A percentile compares a stretch with the other conserved stretches of the same genome.
phyloP scores from a whole-genome alignment of 2,329 filamentous ascomycete genomes.

The Rutstroemia sp. region DNA sequence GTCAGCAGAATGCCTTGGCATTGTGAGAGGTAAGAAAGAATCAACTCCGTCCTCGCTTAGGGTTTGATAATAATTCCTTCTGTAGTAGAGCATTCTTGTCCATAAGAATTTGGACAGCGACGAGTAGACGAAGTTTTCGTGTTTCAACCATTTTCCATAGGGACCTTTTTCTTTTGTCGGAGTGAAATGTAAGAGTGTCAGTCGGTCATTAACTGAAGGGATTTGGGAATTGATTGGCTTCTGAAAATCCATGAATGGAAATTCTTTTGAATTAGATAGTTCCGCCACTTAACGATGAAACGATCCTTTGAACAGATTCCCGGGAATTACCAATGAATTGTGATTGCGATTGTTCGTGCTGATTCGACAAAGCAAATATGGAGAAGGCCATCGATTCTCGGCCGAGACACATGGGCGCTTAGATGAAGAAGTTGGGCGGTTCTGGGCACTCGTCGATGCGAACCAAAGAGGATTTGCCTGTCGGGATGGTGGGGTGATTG shows the following conservation, averaged over 20 bases:
- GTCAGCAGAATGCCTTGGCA: constrained; percentile 1
- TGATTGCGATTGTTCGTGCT: constrained; percentile 7
- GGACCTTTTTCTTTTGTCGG: constrained; percentile 13
- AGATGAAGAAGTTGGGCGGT: constrained; percentile 9
- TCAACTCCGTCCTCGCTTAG: background rate
- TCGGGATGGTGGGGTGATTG: background rate
- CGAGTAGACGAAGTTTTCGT: constrained; percentile 4
- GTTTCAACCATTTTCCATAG: constrained; percentile 10
- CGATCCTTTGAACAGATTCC: constrained; percentile 11
- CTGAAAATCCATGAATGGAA: constrained; percentile 11
- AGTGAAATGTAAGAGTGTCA: constrained; percentile 1
- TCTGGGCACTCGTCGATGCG: constrained; percentile 1
- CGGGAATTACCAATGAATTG: constrained; percentile 4
- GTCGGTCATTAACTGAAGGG: constrained; percentile 3
- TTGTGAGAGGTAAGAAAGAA: constrained; percentile 9
- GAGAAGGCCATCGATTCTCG: background rate
- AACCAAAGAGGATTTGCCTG: background rate
- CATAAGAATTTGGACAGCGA: background rate
- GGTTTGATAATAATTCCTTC: constrained; percentile 4
- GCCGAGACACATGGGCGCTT: constrained; percentile 17
- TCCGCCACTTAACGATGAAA: constrained; percentile 22
- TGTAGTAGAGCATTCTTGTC: background rate
- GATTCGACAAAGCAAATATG: constrained; percentile 13
- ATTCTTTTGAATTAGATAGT: constrained; percentile 7
- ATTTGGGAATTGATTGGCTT: constrained; percentile 17